Evolutionary conservation across 495 filamentous ascomycete species (phyloP), one percentile per base, ranked within the genome.

Genomic region (Aspergillus olivimuriae): DNA sequence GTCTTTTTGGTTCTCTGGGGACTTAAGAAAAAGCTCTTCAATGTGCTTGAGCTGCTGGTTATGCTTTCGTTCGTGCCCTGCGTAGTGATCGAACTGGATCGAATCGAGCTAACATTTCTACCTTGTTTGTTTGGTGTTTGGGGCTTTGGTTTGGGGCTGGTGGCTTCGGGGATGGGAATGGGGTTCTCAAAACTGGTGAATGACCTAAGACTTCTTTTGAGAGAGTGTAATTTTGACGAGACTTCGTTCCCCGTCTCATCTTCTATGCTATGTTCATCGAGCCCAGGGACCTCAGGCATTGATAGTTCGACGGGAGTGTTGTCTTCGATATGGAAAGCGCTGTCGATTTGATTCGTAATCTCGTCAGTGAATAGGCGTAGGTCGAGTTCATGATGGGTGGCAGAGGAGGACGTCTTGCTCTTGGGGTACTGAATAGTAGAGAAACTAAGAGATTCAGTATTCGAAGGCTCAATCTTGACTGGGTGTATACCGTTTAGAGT

Each of bases 141-240:
- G n/a, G n/a, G n/a, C n/a, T 14, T 39, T 49, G 36, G 16, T 39
- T 19, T 5, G 24, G 24, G 24, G 11, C 24, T 28, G 24, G 24
- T 28, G 24, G 24, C 11, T 28, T 28, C 24, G 16, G 40, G 7
- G 8, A 23, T 12, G 4, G 31, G 12, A 33, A 21, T 4, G 3
- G 38, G 22, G 21, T 46, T 46, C 15, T n/a, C n/a, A 7, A 42
- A 45, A 34, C 42, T 26, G 21, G 50, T 49, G 28, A 53, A 39
- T 5, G 37, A 14, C 26, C 39, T 39, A 37, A 50, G 11, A 20
- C 43, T 34, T 42, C 21, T 50, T 17, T 34, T 49, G 22, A 50
- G 40, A 2, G 32, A 36, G 12, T 18, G 24, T 20, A 14, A 21
- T n/a, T 34, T 39, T 3, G 36, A 31, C 21, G 35, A 41, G 31